phyloP scores from a whole-genome alignment of 106 monocot genomes.

The Dendrobium chrysotoxum region DNA sequence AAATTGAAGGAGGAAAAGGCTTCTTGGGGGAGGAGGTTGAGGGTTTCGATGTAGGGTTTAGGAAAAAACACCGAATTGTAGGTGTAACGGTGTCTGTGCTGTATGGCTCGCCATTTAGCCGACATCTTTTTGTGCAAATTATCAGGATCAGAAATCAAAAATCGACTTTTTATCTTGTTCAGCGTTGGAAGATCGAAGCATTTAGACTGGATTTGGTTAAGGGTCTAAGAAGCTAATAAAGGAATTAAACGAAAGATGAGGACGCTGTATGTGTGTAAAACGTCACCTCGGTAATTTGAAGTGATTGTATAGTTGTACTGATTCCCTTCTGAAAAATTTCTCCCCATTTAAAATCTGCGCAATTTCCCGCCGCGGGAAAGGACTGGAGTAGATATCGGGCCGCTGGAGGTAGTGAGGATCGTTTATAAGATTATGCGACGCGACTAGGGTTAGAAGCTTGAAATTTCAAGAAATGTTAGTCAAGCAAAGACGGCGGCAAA shows the following conservation, averaged over 20 bases:
- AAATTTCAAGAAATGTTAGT: not conserved
- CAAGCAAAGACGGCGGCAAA: too few relatives aligned
- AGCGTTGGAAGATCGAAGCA: not conserved
- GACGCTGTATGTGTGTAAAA: not conserved
- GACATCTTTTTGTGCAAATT: slow-evolving; percentile 43
- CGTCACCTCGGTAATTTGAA: not conserved
- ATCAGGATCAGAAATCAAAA: not conserved
- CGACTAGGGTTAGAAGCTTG: not conserved
- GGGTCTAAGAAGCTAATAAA: not conserved
- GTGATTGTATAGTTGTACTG: not conserved
- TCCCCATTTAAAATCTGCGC: not conserved
- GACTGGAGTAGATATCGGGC: not conserved
- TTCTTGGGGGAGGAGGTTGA: slow-evolving; percentile 20
- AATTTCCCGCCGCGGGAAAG: slow-evolving; percentile 4
- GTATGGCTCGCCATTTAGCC: slow-evolving; percentile 89
- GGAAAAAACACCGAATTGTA: slow-evolving; percentile 85
- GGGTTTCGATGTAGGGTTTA: slow-evolving; percentile 39
- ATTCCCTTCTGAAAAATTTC: not conserved
- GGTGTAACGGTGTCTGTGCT: slow-evolving; percentile 88
- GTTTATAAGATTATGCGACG: not conserved
- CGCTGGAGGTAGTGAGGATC: not conserved
- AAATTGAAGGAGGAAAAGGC: slow-evolving; percentile 21
- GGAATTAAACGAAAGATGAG: too few relatives aligned
- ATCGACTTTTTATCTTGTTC: not conserved
- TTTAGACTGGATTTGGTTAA: not conserved